A percentile compares a stretch with the other conserved stretches of the same genome.
phyloP scores from a whole-genome alignment of 768 basidiomycete genomes.

The Fistulinella prunicolor region DNA sequence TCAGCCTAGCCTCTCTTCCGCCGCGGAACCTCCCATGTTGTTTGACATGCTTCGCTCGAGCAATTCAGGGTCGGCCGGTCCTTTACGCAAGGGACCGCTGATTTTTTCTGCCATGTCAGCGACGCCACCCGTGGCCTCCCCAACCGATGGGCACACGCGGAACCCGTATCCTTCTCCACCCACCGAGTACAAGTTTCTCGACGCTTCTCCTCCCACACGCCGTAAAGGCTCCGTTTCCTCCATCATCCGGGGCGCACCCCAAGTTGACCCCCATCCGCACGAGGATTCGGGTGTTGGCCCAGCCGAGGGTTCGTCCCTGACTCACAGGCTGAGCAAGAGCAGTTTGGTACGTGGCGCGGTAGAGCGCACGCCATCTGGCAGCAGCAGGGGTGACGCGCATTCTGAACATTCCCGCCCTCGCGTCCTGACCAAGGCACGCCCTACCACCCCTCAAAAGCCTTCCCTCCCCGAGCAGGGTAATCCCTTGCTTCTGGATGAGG shows the following conservation, averaged over 20 bases:
- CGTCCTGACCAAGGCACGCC: slow-evolving; percentile 32
- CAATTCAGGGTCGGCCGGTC: slow-evolving; percentile 12
- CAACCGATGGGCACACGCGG: slow-evolving; percentile 8
- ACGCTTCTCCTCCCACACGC: not conserved
- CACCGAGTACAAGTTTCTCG: slow-evolving; percentile 13
- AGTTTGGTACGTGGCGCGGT: slow-evolving; percentile 6
- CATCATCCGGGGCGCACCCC: not conserved
- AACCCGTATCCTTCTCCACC: slow-evolving; percentile 31
- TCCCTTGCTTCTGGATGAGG: slow-evolving; percentile 29
- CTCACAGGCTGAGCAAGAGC: slow-evolving; percentile 16
- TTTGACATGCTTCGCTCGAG: slow-evolving; percentile 23
- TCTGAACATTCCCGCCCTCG: slow-evolving; percentile 21
- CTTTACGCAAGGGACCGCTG: slow-evolving; percentile 48
- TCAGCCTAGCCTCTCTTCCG: slow-evolving; percentile 3
- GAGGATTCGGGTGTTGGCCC: no score
- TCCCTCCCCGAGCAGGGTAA: slow-evolving; percentile 12
- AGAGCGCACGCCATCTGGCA: slow-evolving; percentile 12
- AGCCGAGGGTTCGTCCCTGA: slow-evolving; percentile 6
- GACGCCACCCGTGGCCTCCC: slow-evolving; percentile 14
- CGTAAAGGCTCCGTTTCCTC: slow-evolving; percentile 6
- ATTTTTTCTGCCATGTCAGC: slow-evolving; percentile 60
- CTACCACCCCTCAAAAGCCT: slow-evolving; percentile 31
- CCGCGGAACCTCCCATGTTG: slow-evolving; percentile 9
- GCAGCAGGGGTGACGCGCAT: slow-evolving; percentile 7
- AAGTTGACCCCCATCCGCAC: no score